phyloP scores from a whole-genome alignment of 169 alveolate genomes.

The Plasmodium coatneyi region DNA sequence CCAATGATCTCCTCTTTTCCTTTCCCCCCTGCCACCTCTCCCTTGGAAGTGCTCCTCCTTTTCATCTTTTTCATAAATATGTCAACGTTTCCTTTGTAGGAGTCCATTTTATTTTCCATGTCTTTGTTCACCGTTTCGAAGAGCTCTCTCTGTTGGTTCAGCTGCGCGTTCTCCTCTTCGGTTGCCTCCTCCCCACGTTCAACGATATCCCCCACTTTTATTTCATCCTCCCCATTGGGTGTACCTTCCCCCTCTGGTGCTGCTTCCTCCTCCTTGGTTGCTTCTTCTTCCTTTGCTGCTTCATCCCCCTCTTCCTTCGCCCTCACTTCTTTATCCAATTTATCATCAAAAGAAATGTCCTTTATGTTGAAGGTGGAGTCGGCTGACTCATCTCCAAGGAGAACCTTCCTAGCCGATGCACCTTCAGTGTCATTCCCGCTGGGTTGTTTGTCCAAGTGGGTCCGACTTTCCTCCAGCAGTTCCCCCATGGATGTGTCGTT shows the following conservation, averaged over 20 bases:
- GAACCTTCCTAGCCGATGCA: neutral
- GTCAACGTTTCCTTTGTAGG: conserved; percentile 17
- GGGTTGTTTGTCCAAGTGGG: neutral
- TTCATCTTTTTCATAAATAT: conserved; percentile 17
- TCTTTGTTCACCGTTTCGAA: neutral
- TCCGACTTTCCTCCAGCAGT: conserved; percentile 9
- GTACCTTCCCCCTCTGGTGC: neutral
- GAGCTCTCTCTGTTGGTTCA: neutral
- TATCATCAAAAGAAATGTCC: conserved; percentile 7
- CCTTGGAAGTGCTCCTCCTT: neutral
- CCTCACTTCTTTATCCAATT: conserved; percentile 18
- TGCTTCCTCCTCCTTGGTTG: no score
- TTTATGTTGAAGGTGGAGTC: conserved; percentile 41
- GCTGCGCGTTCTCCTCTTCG: neutral
- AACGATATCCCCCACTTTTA: neutral
- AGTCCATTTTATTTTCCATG: neutral
- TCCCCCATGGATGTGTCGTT: neutral
- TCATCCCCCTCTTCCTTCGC: neutral
- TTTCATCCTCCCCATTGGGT: neutral
- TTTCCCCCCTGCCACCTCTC: neutral
- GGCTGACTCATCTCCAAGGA: neutral
- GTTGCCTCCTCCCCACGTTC: neutral
- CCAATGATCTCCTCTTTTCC: neutral
- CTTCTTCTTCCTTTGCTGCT: no score
- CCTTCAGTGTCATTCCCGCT: neutral